Percentiles rank a stretch among this genome's conserved stretches.
Conservation (phyloP, 2,329 filamentous ascomycete genomes). For the Colletotrichum sp. region DNA sequence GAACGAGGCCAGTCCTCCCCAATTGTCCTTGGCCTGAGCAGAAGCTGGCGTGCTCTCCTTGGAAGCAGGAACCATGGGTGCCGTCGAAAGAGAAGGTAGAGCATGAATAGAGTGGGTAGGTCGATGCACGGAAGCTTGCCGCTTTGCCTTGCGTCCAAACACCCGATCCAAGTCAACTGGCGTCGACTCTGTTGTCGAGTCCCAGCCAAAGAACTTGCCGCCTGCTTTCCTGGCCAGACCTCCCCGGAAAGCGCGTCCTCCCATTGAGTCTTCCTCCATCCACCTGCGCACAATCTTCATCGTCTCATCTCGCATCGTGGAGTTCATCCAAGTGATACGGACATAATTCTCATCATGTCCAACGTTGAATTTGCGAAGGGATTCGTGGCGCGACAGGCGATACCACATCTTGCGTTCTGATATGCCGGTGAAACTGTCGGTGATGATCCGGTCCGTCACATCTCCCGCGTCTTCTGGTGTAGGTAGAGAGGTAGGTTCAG, state of each 20-base stretch:
- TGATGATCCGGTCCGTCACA: slow-evolving; percentile 51
- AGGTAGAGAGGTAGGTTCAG: slow-evolving; percentile 24
- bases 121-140: slow-evolving; percentile 25
- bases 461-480: slow-evolving; percentile 24
- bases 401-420: slow-evolving; percentile 71
- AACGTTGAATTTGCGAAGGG: slow-evolving; percentile 59
- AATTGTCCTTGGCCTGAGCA: slow-evolving; percentile 12
- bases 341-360: slow-evolving; percentile 66
- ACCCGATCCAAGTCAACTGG: slow-evolving; percentile 54
- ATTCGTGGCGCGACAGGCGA: slow-evolving; percentile 64
- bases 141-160: slow-evolving; percentile 40
- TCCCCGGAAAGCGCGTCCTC: slow-evolving; percentile 52
- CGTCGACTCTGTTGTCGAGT: slow-evolving; percentile 48
- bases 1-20: slow-evolving; percentile 27
- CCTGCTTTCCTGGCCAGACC: slow-evolving; percentile 39
- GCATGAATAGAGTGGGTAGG: slow-evolving; percentile 19
- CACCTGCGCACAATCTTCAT: slow-evolving; percentile 66
- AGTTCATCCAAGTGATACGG: slow-evolving; percentile 62
- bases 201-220: slow-evolving; percentile 65
- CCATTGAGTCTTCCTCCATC: slow-evolving; percentile 69
- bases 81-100: slow-evolving; percentile 1
- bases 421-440: slow-evolving; percentile 58
- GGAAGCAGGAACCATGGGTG: not conserved
- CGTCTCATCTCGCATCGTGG: slow-evolving; percentile 56
- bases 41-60: slow-evolving; percentile 26